These are phyloP conservation scores for Ichthyophthirius multifiliis DNA, from an alignment of 169 alveolate genomes.

Conservation along the genomic window DNA sequence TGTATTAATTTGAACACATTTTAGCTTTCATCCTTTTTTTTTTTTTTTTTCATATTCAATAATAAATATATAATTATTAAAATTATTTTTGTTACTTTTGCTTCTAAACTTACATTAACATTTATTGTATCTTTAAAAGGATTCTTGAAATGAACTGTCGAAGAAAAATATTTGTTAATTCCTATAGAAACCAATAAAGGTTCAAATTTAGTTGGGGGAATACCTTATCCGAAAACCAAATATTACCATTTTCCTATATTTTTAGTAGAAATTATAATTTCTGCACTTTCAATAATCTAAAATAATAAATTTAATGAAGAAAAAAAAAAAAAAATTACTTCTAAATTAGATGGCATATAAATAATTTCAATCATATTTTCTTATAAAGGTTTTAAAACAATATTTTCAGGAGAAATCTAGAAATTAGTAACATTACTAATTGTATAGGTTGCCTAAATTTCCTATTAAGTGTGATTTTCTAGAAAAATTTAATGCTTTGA, in stretches of 20 bases:
- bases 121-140: slow-evolving; percentile 88
- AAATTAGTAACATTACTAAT: slow-evolving; percentile 76
- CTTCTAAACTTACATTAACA: slow-evolving; percentile 76
- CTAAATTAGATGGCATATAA: slow-evolving; percentile 15
- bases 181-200: slow-evolving; percentile 40
- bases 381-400: slow-evolving; percentile 64
- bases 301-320: neutral
- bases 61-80: neutral
- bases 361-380: neutral
- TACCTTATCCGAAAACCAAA: slow-evolving; percentile 77
- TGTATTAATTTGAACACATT: slow-evolving; percentile 46
- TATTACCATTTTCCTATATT: slow-evolving; percentile 85
- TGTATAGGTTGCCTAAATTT: slow-evolving; percentile 63
- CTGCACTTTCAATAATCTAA: slow-evolving; percentile 46
- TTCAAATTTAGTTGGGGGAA: slow-evolving; percentile 83
- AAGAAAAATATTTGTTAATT: slow-evolving; percentile 41
- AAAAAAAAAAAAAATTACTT: neutral
- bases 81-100: slow-evolving; percentile 36
- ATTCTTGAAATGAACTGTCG: slow-evolving; percentile 74
- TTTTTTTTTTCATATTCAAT: neutral
- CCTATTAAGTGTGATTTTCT: slow-evolving; percentile 80
- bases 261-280: slow-evolving; percentile 54
- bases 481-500: slow-evolving; percentile 60
- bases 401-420: slow-evolving; percentile 81
- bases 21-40: neutral